These are phyloP conservation scores for Xylariaceae sp. DNA, from an alignment of 2,329 filamentous ascomycete species.

Conservation along the genomic window DNA sequence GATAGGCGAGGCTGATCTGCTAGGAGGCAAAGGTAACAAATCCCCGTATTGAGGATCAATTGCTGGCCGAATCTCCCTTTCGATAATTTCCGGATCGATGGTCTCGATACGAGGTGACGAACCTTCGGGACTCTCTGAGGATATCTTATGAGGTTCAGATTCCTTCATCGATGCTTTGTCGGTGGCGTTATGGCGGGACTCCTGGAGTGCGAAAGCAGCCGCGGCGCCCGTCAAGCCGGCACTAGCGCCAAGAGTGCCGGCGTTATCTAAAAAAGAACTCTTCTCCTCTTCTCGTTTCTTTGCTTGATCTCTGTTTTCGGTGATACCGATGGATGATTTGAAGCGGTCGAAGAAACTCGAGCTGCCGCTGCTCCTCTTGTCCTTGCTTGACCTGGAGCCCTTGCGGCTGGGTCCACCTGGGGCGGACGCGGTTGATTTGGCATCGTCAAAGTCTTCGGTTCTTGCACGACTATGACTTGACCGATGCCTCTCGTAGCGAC, in stretches of 20 bases:
- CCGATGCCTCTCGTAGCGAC: constrained; percentile 31
- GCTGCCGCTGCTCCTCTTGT: constrained; percentile 39
- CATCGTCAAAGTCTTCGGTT: constrained; percentile 47
- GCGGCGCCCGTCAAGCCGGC: constrained; percentile 58
- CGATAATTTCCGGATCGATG: constrained; percentile 57
- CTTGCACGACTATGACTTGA: constrained; percentile 36
- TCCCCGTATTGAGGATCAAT: constrained; percentile 67
- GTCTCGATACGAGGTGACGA: constrained; percentile 34
- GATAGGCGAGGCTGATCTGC: constrained; percentile 51
- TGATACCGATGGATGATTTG: constrained; percentile 40
- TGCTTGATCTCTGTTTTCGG: constrained; percentile 32
- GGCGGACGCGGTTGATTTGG: constrained; percentile 45
- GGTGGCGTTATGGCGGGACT: constrained; percentile 45
- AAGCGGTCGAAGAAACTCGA: constrained; percentile 50
- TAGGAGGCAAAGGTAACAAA: constrained; percentile 62
- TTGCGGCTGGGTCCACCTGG: constrained; percentile 34
- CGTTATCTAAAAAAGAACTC: constrained; percentile 70
- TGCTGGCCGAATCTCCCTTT: constrained; percentile 59
- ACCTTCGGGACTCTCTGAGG: constrained; percentile 21
- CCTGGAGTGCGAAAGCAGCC: constrained; percentile 39
- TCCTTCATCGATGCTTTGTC: constrained; percentile 42
- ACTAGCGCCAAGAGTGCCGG: constrained; percentile 69
- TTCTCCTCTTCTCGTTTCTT: constrained; percentile 37
- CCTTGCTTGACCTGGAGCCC: constrained; percentile 29
- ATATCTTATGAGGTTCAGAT: constrained; percentile 24